Base-by-base conservation (phyloP, 2,329 filamentous ascomycete genomes). In the Diaporthe velutina region DNA sequence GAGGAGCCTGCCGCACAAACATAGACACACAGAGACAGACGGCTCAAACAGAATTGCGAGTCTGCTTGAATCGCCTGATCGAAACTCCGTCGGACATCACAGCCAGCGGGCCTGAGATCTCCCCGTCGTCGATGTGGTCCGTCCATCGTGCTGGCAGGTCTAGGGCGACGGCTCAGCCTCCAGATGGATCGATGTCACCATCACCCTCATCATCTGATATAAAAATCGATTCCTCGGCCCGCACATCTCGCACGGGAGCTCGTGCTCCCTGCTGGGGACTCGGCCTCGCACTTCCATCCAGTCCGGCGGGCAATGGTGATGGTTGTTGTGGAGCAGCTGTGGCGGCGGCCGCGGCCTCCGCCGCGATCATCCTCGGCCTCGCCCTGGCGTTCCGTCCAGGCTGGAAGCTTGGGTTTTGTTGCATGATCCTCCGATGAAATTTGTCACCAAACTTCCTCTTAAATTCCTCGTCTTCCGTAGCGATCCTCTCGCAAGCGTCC, bases 401-500 rank as follows among this genome's bases (percentile, higher is more conserved):
- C 30, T 48, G 30, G 30, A 67, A 67, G 2, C 4, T 3, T 0
- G 61, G 61, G 13, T 28, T 13, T 1, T 67, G 10, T 30, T 52
- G 64, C 9, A 67, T 17, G 7, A 52, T 15, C 4, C 13, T 25
- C 22, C 45, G 22, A 19, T 52, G 45, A 10, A 35, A 67, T 0
- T 10, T 1, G 0, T 28, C 22, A 7, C 45, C 64, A 22, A 67
- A 67, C 15, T 52, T 67, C 7, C 15, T 52, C 22, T 8, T 52
- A 12, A 67, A 67, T 6, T 38, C 45, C 4, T 17, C 19, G 9
- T 67, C 45, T 8, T 67, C 64, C 45, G 30, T 28, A 33, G 45
- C 64, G 64, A 67, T 67, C 3, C 19, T 42, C 60, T 66, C 60
- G 45, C 64, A 67, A 6, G 64, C 64, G 13, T 67, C 45, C 12